Conservation (phyloP, 2,329 filamentous ascomycete species). For the Emergomyces pasteurianus region DNA sequence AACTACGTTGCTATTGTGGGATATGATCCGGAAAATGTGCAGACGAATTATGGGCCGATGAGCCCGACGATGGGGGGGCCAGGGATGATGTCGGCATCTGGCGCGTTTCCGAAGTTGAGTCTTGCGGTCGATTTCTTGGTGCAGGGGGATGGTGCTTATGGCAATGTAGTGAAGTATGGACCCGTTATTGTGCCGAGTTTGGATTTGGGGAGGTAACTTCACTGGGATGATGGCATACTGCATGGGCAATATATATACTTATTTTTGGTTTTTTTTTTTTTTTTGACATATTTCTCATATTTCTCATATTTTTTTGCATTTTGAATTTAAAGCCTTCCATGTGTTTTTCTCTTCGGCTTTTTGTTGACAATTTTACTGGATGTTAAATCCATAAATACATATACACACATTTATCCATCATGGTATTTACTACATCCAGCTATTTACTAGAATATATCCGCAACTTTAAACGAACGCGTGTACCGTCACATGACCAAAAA, state of each 20-base stretch:
- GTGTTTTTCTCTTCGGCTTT: not conserved
- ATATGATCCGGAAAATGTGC: constrained; percentile 74
- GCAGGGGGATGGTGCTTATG: constrained; percentile 75
- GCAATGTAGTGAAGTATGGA: constrained; percentile 83
- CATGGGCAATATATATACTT: not conserved
- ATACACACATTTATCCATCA: not conserved
- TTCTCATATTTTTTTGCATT: not conserved
- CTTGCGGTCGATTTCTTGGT: constrained; percentile 95
- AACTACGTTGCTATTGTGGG: constrained; percentile 93
- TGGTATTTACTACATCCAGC: no score
- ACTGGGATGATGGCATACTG: not conserved
- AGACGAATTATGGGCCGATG: constrained; percentile 28
- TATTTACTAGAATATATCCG: not conserved
- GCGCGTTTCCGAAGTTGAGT: constrained; percentile 51
- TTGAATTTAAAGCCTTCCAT: not conserved
- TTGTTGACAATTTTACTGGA: not conserved
- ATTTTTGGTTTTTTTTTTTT: not conserved
- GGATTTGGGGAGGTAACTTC: constrained; percentile 53
- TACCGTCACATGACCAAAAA: not conserved
- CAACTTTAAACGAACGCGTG: no score
- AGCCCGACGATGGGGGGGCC: constrained; percentile 22
- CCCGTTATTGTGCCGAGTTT: constrained; percentile 87
- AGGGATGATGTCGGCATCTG: constrained; percentile 18
- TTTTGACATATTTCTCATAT: no score
- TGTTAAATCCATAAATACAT: not conserved